These are phyloP conservation scores for Amyloporia xantha DNA, from an alignment of 768 basidiomycete species.

Conservation along the genomic window DNA sequence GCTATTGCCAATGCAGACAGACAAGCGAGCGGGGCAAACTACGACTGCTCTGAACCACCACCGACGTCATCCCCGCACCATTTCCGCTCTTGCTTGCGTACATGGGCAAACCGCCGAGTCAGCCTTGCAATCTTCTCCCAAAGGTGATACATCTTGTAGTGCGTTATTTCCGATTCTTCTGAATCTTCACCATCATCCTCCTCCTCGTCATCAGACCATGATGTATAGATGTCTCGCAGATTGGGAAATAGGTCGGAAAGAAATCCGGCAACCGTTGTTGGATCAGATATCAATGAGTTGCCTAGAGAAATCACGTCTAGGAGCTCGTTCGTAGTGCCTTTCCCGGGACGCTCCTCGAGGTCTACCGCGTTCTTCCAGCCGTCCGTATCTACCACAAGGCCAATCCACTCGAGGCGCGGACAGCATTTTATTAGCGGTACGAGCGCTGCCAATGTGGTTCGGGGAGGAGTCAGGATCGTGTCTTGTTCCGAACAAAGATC, in stretches of 20 bases:
- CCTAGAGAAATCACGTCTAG: background rate
- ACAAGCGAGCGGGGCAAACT: no score
- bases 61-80: no score
- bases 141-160: background rate
- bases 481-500: background rate
- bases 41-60: no score
- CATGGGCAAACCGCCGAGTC: background rate
- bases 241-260: slow-evolving; percentile 3
- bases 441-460: background rate
- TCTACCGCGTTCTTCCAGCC: background rate
- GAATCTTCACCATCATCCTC: slow-evolving; percentile 5
- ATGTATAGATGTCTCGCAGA: background rate
- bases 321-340: background rate
- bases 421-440: background rate
- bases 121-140: slow-evolving; percentile 16
- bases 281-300: background rate
- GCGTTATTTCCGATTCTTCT: background rate
- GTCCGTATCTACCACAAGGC: background rate
- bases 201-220: slow-evolving; percentile 1
- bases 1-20: no score
- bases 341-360: background rate
- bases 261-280: slow-evolving; percentile 1
- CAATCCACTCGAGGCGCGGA: background rate
- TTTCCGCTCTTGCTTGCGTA: slow-evolving; percentile 1
- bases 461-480: background rate